phyloP scores from a whole-genome alignment of 2,329 filamentous ascomycete genomes.

The Monilinia fructicola region DNA sequence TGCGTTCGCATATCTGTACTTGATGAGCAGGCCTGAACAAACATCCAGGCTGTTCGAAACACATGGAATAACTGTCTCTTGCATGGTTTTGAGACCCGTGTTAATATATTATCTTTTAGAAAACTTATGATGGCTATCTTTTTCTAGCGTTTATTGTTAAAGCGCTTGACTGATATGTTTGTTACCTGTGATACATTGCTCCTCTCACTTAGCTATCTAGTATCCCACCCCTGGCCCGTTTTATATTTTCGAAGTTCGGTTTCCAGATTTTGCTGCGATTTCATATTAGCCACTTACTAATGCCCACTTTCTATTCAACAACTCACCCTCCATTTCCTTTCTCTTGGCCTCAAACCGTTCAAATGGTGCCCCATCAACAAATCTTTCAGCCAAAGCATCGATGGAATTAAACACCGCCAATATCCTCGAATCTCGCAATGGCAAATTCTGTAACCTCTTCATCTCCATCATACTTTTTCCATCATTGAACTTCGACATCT shows the following conservation, averaged over 20 bases:
- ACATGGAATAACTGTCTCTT: too few relatives aligned
- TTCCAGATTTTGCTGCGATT: slow-evolving; percentile 32
- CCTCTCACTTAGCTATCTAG: too few relatives aligned
- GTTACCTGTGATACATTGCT: too few relatives aligned
- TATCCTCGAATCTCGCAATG: slow-evolving; percentile 46
- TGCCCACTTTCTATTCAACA: not conserved
- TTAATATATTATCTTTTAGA: too few relatives aligned
- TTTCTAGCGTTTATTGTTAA: too few relatives aligned
- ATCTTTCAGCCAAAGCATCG: slow-evolving; percentile 50
- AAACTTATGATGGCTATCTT: too few relatives aligned
- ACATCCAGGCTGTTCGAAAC: too few relatives aligned
- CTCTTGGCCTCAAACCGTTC: slow-evolving; percentile 47
- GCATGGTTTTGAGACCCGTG: too few relatives aligned
- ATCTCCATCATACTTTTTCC: slow-evolving; percentile 54
- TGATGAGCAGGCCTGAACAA: too few relatives aligned
- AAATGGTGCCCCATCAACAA: slow-evolving; percentile 48
- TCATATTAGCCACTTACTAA: not conserved
- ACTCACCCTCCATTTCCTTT: slow-evolving; percentile 38
- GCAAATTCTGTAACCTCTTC: slow-evolving; percentile 51
- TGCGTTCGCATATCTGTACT: too few relatives aligned
- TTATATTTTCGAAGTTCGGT: slow-evolving; percentile 32
- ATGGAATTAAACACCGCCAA: slow-evolving; percentile 49
- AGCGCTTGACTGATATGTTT: too few relatives aligned
- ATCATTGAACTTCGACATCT: slow-evolving; percentile 48
- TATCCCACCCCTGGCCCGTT: not conserved